A percentile compares a stretch with the other conserved stretches of the same genome.
Evolutionary conservation across 352 stramenopile species (phyloP).

Genomic region (Elongisporangium senticosum): DNA sequence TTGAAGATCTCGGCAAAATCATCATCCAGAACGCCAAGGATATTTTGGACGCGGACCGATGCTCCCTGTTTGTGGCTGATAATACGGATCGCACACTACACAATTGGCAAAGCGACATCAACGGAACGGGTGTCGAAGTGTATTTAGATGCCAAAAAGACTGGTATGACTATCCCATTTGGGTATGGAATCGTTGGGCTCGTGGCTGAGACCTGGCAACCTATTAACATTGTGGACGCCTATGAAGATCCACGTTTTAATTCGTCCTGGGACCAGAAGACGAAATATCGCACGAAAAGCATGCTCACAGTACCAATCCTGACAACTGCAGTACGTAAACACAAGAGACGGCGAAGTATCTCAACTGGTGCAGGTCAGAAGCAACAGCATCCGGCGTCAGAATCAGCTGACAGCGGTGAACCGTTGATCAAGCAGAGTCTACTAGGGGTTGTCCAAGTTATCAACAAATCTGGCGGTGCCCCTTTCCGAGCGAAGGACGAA

Average conservation of each 20-base stretch:
- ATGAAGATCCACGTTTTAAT: conserved; percentile 74
- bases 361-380: neutral
- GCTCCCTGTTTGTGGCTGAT: conserved; percentile 69
- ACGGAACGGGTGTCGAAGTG: conserved; percentile 47
- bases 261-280: conserved; percentile 76
- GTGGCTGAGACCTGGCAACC: conserved; percentile 54
- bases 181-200: conserved; percentile 65
- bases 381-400: neutral
- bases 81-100: conserved; percentile 39
- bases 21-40: conserved; percentile 75
- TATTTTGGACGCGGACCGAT: conserved; percentile 68
- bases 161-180: conserved; percentile 65
- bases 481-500: conserved; percentile 76
- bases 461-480: conserved; percentile 71
- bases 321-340: conserved; percentile 27
- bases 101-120: conserved; percentile 77
- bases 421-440: conserved; percentile 27
- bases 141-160: conserved; percentile 24
- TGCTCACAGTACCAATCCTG: conserved; percentile 67
- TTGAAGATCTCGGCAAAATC: conserved; percentile 69
- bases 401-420: conserved; percentile 1
- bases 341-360: conserved; percentile 11
- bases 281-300: conserved; percentile 78
- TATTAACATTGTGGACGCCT: conserved; percentile 73
- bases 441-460: conserved; percentile 78